phyloP scores from a whole-genome alignment of 169 alveolate genomes.

The Plasmodium reichenowi region DNA sequence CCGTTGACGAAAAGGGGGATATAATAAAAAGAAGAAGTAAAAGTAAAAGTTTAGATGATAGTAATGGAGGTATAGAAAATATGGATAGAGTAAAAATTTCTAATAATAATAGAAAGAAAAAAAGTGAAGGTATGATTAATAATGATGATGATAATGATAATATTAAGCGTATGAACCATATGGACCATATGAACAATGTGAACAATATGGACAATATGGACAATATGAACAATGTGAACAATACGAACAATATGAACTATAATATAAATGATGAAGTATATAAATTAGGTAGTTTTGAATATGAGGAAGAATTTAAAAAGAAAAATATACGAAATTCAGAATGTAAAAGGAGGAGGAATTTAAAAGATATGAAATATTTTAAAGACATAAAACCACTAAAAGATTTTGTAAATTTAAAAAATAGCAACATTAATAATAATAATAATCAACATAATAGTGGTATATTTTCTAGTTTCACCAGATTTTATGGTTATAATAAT shows the following conservation, averaged over 20 bases:
- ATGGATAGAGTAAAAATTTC: background rate
- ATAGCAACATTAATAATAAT: background rate
- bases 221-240: too few species aligned
- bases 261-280: constrained; percentile 11
- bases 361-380: constrained; percentile 32
- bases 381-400: constrained; percentile 18
- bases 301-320: constrained; percentile 9
- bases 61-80: constrained; percentile 1
- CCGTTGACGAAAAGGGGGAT: background rate
- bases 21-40: constrained; percentile 1
- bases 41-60: constrained; percentile 3
- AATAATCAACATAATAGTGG: background rate
- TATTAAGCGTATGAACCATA: too few species aligned
- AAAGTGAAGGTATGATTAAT: background rate
- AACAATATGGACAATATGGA: too few species aligned
- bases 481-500: constrained; percentile 31
- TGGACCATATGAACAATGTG: too few species aligned
- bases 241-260: constrained; percentile 15
- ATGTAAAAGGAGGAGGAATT: constrained; percentile 21
- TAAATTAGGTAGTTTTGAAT: background rate
- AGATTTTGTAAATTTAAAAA: constrained; percentile 9
- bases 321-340: constrained; percentile 12
- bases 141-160: background rate
- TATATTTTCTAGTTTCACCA: background rate
- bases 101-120: background rate